phyloP scores from a whole-genome alignment of 768 basidiomycete genomes.

The Clitopilus hobsonii region DNA sequence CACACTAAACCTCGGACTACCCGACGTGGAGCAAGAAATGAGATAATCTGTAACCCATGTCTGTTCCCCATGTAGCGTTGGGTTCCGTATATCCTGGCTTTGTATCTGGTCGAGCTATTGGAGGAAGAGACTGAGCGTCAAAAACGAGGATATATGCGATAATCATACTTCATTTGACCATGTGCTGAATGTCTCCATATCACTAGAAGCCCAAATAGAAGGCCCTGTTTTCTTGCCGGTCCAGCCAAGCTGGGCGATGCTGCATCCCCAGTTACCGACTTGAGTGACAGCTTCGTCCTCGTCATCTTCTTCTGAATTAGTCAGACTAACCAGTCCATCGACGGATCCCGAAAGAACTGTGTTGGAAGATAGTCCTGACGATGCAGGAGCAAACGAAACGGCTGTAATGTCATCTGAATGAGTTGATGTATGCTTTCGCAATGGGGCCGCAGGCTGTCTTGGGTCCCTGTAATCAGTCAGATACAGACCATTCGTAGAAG shows the following conservation, averaged over 20 bases:
- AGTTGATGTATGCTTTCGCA: slow-evolving; percentile 77
- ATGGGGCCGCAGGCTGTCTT: slow-evolving; percentile 63
- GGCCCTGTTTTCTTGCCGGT: slow-evolving; percentile 26
- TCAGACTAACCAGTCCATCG: slow-evolving; percentile 76
- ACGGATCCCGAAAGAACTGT: slow-evolving; percentile 77
- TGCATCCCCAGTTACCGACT: slow-evolving; percentile 85
- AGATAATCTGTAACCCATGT: slow-evolving; percentile 83
- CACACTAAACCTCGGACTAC: slow-evolving; percentile 38
- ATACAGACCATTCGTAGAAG: not conserved
- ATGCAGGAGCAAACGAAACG: slow-evolving; percentile 44
- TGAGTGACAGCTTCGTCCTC: slow-evolving; percentile 83
- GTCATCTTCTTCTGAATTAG: slow-evolving; percentile 69
- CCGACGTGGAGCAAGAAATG: slow-evolving; percentile 43
- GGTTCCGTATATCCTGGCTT: slow-evolving; percentile 58
- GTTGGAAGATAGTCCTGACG: slow-evolving; percentile 12
- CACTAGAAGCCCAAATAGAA: slow-evolving; percentile 79
- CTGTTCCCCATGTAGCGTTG: slow-evolving; percentile 51
- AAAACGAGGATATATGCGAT: not conserved
- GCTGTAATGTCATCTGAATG: slow-evolving; percentile 93
- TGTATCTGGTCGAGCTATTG: slow-evolving; percentile 59
- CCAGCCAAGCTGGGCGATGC: slow-evolving; percentile 76
- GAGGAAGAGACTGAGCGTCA: slow-evolving; percentile 1
- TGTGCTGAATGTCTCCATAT: slow-evolving; percentile 91
- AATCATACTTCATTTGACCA: slow-evolving; percentile 68
- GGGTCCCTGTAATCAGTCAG: slow-evolving; percentile 64